Conservation (phyloP, 2,329 filamentous ascomycete species). For the Fusarium keratoplasticum region DNA sequence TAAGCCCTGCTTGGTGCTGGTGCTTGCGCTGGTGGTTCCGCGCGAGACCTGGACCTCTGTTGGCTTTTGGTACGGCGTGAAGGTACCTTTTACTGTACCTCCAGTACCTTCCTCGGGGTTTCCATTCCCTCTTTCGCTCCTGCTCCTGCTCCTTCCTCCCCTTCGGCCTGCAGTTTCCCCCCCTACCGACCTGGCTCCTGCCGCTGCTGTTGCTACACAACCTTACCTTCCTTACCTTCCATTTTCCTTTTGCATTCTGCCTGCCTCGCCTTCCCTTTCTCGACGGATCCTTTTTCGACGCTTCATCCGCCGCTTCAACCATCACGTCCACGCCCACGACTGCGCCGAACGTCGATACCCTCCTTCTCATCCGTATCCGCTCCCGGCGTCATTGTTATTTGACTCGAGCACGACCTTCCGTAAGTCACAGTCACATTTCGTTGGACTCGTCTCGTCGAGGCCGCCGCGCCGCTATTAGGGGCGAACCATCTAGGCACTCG, state of each 20-base stretch:
- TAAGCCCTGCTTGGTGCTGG: slow-evolving; percentile 28
- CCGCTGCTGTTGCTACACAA: slow-evolving; percentile 27
- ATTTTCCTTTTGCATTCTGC: slow-evolving; percentile 27
- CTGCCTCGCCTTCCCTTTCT: slow-evolving; percentile 17
- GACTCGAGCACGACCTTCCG: slow-evolving; percentile 38
- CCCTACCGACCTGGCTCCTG: slow-evolving; percentile 35
- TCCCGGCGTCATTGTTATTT: slow-evolving; percentile 34
- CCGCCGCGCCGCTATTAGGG: slow-evolving; percentile 14
- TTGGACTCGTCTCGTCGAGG: neutral
- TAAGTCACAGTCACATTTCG: slow-evolving; percentile 36
- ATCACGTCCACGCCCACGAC: slow-evolving; percentile 26
- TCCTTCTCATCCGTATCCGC: slow-evolving; percentile 35
- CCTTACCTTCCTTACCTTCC: slow-evolving; percentile 34
- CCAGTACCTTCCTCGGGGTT: slow-evolving; percentile 14
- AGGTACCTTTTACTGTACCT: neutral
- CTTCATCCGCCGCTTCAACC: slow-evolving; percentile 40
- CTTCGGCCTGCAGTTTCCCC: slow-evolving; percentile 41
- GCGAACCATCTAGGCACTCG: slow-evolving; percentile 5
- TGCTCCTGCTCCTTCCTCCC: slow-evolving; percentile 18
- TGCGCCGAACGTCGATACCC: slow-evolving; percentile 35
- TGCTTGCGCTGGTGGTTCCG: slow-evolving; percentile 11
- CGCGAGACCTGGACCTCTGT: slow-evolving; percentile 25
- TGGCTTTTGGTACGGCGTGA: slow-evolving; percentile 25
- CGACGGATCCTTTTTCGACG: slow-evolving; percentile 41
- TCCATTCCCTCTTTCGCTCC: slow-evolving; percentile 14